phyloP scores from a whole-genome alignment of 2,329 filamentous ascomycete genomes.

The Chalaropsis thielavioides region DNA sequence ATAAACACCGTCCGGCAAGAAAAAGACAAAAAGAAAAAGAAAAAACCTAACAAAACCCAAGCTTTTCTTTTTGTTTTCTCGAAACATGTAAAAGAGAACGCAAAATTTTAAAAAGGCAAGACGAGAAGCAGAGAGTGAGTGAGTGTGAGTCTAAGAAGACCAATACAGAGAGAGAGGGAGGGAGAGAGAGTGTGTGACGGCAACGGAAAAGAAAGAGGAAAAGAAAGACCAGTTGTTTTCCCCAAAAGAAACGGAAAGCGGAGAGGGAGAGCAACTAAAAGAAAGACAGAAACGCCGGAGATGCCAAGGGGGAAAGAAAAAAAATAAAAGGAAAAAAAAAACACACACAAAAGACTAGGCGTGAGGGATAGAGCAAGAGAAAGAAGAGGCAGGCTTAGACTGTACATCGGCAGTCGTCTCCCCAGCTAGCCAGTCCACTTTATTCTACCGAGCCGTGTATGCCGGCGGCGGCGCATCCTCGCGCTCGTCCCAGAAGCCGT shows the following conservation, averaged over 20 bases:
- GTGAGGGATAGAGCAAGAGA: not conserved
- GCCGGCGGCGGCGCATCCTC: slow-evolving; percentile 47
- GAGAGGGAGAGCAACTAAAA: not conserved
- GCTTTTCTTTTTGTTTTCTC: not conserved
- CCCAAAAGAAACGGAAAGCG: not conserved
- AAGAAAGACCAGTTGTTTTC: too few relatives aligned
- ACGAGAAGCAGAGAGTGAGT: not conserved
- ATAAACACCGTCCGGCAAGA: not conserved
- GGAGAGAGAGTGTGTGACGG: not conserved
- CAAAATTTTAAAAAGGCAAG: not conserved
- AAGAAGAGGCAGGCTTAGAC: not conserved
- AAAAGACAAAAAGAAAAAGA: not conserved
- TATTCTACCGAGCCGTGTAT: slow-evolving; percentile 33
- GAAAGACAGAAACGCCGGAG: not conserved
- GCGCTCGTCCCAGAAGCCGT: slow-evolving; percentile 37
- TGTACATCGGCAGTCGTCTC: too few relatives aligned
- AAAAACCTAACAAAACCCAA: not conserved
- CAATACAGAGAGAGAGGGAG: not conserved
- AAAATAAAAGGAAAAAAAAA: not conserved
- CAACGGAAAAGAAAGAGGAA: not conserved
- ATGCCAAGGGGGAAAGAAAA: not conserved
- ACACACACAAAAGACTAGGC: not conserved
- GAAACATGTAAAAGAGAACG: not conserved
- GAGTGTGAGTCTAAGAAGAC: not conserved
- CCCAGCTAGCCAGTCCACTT: not conserved